Evolutionary conservation across 768 basidiomycete species (phyloP), one percentile per base, ranked within the genome.

Genomic region (Naganishia onofrii): DNA sequence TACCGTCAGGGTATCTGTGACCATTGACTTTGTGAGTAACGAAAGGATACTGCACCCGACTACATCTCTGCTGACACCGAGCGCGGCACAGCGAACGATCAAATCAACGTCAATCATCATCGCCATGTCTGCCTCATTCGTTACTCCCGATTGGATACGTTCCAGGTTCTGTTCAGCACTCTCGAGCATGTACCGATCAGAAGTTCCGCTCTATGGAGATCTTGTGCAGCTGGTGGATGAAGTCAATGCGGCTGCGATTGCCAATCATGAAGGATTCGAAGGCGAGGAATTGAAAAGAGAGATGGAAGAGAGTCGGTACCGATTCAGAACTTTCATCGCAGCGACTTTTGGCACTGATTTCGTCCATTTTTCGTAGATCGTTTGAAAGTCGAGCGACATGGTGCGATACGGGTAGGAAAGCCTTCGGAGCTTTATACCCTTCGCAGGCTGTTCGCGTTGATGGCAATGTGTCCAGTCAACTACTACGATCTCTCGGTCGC

Each of bases 191-290:
- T 77, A 77, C 42, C 70, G 71, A 21, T 31, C 66, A 15, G 78
- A 79, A 56, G 78, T 79, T 9, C 78, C 78, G 8, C 74, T 79
- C 7, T 79, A 79, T 46, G 77, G 78, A 1, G 74, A 78, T 42
- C 66, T 79, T 26, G 64, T 79, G 9, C 66, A 74, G 36, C 72
- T 79, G 4, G 78, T 79, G 3, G 71, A 76, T 42, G 75, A 77
- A 32, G 71, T 76, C 46, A 77, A 76, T 69, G 69, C 38, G 23
- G 51, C 44, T 28, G 51, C 66, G 19, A 51, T 70, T 26, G 23
- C 29, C 15, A 68, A 32, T 67, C 48, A 53, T 29, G 9, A 36
- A 15, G 60, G 60, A 1, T 63, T 63, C 26, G 53, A 31, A 23
- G 34, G 72, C 66, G 23, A 64, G 26, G 28, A 58, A 65, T 48